phyloP scores from a whole-genome alignment of 2,329 filamentous ascomycete species.

The Pseudogymnoascus sp. region DNA sequence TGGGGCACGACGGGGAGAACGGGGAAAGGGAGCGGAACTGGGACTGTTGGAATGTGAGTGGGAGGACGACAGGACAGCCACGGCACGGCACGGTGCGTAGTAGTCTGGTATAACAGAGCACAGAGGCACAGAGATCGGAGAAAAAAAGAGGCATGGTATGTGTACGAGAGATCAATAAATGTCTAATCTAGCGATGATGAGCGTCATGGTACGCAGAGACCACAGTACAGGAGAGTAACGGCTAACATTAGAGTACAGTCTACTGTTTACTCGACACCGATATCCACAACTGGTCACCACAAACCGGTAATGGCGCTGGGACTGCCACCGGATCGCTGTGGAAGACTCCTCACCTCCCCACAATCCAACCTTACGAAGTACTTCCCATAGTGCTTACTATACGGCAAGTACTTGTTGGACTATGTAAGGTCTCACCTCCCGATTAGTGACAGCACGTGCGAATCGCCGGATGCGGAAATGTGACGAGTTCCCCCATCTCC shows the following conservation, averaged over 20 bases:
- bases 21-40: background rate
- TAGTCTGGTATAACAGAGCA: background rate
- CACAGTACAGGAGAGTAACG: background rate
- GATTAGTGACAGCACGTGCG: constrained; percentile 6
- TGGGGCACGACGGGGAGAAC: background rate
- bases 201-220: constrained; percentile 1
- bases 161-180: background rate
- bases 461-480: background rate
- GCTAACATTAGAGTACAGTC: background rate
- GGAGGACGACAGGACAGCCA: background rate
- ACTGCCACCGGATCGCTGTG: background rate
- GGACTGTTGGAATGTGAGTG: background rate
- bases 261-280: background rate
- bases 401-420: background rate
- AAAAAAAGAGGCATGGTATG: background rate
- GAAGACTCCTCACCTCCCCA: background rate
- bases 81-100: background rate
- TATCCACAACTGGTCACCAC: background rate
- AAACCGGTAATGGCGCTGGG: background rate
- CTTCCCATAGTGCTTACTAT: background rate
- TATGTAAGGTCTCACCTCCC: background rate
- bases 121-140: background rate
- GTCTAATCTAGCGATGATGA: background rate
- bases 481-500: background rate
- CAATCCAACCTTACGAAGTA: background rate